Evolutionary conservation across 805 yeast genomes (phyloP).

Genomic region (Ogataea naganishii): DNA sequence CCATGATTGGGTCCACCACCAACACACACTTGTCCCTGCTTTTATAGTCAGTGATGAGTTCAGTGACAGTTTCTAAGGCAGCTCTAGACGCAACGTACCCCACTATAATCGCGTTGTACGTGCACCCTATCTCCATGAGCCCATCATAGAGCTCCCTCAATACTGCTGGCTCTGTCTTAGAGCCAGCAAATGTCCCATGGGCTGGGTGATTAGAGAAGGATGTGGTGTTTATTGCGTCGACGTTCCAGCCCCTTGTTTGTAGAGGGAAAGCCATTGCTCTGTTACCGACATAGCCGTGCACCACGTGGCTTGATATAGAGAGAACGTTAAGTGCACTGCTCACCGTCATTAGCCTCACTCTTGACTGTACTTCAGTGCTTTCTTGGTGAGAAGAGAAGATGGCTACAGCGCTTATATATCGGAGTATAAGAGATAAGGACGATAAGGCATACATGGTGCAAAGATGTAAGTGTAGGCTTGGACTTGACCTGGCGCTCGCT

Average conservation of each 20-base stretch:
- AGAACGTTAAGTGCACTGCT: too few relatives aligned
- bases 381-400: too few relatives aligned
- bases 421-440: too few relatives aligned
- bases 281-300: conserved; percentile 93
- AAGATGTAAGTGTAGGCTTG: too few relatives aligned
- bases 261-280: conserved; percentile 85
- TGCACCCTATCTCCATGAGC: conserved; percentile 35
- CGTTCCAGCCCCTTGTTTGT: conserved; percentile 86
- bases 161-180: conserved; percentile 34
- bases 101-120: conserved; percentile 60
- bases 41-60: conserved; percentile 26
- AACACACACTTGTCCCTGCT: conserved; percentile 32
- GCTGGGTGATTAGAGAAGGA: conserved; percentile 92
- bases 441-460: too few relatives aligned
- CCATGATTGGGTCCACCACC: conserved; percentile 86
- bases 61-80: conserved; percentile 41
- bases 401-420: too few relatives aligned
- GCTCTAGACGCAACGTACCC: conserved; percentile 72
- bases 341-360: too few relatives aligned
- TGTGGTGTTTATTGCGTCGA: conserved; percentile 81
- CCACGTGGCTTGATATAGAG: conserved; percentile 82
- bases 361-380: too few relatives aligned
- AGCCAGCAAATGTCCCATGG: conserved; percentile 60
- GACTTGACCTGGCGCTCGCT: too few relatives aligned
- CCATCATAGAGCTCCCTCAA: conserved; percentile 48